Evolutionary conservation across 164 flowering plant species (phyloP), one percentile per base, ranked within the genome.

Genomic region (Vitis cinerea): DNA sequence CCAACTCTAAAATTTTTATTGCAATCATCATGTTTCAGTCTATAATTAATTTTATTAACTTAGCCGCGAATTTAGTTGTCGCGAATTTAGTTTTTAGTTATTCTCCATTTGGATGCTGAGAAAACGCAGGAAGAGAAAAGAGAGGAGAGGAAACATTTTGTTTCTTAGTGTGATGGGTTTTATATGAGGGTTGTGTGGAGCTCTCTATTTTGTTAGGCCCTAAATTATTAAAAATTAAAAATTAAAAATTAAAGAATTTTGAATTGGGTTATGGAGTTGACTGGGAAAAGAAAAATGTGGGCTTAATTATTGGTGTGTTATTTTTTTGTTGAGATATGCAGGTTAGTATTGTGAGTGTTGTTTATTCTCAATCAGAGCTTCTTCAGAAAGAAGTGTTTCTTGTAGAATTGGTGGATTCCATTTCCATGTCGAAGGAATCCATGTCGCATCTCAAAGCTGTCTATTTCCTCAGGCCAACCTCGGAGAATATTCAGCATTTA

Each of bases 401-500:
- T 69, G 99, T 95, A 11, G 98, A 95, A 75, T 64, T 88, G 77
- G 83, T 95, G 17, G 99, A 90, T 69, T 83, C 94, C 16, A 82
- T 83, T 71, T 73, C 86, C 31, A 84, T 66, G 82, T 90, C 96
- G 2, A 88, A 74, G 60, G 98, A 94, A 67, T 72, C 96, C 2
- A 95, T 95, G 99, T 85, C 90, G 9, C 99, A 95, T 77, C 90
- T 95, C 66, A 95, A 95, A 85, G 99, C 98, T 23, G 84, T 95
- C 68, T 95, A 80, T 72, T 95, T 93, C 70, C 81, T 95, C 50
- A 83, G 96, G n/a, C 98, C 99, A 10, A 85, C 90, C 7, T 78
- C 90, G 1, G 94, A 88, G 71, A 95, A 95, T 67, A 83, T 95
- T 71, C 90, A 88, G 72, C 84, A 78, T 51, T 44, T 95, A 81